These are phyloP conservation scores for Globisporangium recalcitrans DNA, from an alignment of 352 stramenopile genomes.

Conservation along the genomic window DNA sequence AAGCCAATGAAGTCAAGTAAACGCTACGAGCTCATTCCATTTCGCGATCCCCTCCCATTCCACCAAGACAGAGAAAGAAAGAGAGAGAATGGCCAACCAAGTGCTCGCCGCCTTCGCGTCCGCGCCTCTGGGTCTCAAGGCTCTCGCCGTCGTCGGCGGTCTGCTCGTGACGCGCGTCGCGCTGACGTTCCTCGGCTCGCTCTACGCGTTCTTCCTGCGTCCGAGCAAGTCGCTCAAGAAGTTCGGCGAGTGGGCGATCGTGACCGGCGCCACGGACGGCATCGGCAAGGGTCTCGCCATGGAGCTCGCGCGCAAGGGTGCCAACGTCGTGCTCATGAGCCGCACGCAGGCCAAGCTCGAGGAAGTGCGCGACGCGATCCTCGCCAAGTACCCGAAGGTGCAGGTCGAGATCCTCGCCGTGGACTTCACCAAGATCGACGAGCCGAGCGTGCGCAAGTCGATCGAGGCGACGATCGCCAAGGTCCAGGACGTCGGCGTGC, in stretches of 20 bases:
- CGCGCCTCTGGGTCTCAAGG: slow-evolving; percentile 37
- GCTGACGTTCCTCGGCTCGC: slow-evolving; percentile 37
- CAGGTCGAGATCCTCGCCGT: slow-evolving; percentile 87
- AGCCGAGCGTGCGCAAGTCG: slow-evolving; percentile 46
- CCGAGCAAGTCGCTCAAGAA: slow-evolving; percentile 90
- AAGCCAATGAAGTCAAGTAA: not conserved
- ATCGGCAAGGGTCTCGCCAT: slow-evolving; percentile 91
- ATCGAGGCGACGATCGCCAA: slow-evolving; percentile 55
- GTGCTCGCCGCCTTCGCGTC: slow-evolving; percentile 20
- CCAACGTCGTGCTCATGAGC: slow-evolving; percentile 97
- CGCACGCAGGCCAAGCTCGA: slow-evolving; percentile 95
- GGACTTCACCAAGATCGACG: slow-evolving; percentile 93
- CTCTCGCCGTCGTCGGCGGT: slow-evolving; percentile 37
- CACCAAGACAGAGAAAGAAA: not conserved
- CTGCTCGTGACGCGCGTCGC: slow-evolving; percentile 48
- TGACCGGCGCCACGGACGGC: slow-evolving; percentile 95
- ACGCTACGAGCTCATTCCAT: not conserved
- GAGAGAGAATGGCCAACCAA: slow-evolving; percentile 2
- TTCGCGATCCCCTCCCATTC: not conserved
- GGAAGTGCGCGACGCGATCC: slow-evolving; percentile 91
- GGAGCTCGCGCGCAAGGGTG: slow-evolving; percentile 94
- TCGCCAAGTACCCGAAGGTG: slow-evolving; percentile 87
- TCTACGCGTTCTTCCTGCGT: slow-evolving; percentile 91
- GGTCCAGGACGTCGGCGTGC: slow-evolving; percentile 92
- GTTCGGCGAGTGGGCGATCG: slow-evolving; percentile 96